Evolutionary conservation across 2,329 filamentous ascomycete species (phyloP), one percentile per base, ranked within the genome.

Genomic region (Fusarium compactum): DNA sequence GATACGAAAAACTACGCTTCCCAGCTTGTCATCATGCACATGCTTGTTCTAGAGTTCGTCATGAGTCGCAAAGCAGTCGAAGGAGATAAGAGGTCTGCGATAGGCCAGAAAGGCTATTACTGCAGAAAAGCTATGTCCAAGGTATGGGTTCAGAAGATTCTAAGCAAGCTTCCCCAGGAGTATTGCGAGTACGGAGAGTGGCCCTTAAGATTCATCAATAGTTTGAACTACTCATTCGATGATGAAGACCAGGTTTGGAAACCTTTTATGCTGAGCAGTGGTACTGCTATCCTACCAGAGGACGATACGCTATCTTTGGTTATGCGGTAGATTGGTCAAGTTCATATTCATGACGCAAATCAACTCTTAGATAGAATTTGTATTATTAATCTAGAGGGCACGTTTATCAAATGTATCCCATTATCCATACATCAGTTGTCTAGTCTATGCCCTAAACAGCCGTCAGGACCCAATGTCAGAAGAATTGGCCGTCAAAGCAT

Each of bases 61-160:
- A 74, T 78, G 72, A 71, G 71, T 16, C 67, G 72, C 6, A 76
- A 73, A 29, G 62, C 59, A 3, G 53, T 69, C 12, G 64, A 67
- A 8, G 55, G 62, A 9, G 52, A 51, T 4, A 30, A 60, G 11
- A 58, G 46, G 24, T 58, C 60, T 6, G 27, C 51, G 2, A 30
- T 27, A 4, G 50, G 62, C 4, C 48, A 66, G 11, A 69, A 71
- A 30, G 71, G 73, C 0, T 65, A 68, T 15, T 64, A 73, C 20
- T 69, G 63, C 20, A 66, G 74, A 41, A 76, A 75, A 25, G 67
- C 65, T 24, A 76, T 78, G 63, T 79, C 78, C 6, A 73, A 81
- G 41, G 73, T 80, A 15, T 85, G 84, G 83, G 75, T 78, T 0
- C 76, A 80, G 43, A 65, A 73, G 29, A 79, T 84, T 14, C 76